Conservation (phyloP, 257 asterid genomes). For the Nicotiana attenuata region DNA sequence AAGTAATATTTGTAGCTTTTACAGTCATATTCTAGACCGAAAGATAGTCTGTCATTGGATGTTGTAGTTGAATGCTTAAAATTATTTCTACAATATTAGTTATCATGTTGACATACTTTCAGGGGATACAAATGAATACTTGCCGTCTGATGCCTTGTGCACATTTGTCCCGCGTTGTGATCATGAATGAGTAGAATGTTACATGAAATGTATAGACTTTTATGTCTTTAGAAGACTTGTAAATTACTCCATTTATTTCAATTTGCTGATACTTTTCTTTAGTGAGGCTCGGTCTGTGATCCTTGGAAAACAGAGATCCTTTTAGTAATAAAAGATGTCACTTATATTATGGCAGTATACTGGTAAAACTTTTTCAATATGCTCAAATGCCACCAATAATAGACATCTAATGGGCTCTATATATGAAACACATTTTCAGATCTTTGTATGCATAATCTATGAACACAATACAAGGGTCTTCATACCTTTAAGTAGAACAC, state of each 20-base stretch:
- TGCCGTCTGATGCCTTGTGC: background rate
- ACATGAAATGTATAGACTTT: background rate
- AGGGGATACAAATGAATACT: background rate
- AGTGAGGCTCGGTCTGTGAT: background rate
- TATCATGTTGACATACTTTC: background rate
- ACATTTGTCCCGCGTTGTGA: background rate
- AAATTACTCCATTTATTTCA: background rate
- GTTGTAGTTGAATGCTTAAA: background rate
- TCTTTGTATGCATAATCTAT: background rate
- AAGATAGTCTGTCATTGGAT: background rate
- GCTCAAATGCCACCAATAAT: background rate
- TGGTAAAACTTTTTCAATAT: background rate
- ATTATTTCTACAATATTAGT: background rate
- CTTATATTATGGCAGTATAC: background rate
- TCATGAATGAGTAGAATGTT: background rate
- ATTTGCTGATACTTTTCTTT: background rate
- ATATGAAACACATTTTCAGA: background rate
- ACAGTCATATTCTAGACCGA: background rate
- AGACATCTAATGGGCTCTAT: background rate
- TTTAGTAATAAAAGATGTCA: background rate
- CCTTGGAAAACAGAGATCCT: background rate
- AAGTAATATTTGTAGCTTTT: background rate
- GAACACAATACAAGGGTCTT: background rate
- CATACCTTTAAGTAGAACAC: conserved; percentile 34
- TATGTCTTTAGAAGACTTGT: background rate